Evolutionary conservation across 805 yeast species (phyloP), one percentile per base, ranked within the genome.

Genomic region (Wickerhamiella lipophila): DNA sequence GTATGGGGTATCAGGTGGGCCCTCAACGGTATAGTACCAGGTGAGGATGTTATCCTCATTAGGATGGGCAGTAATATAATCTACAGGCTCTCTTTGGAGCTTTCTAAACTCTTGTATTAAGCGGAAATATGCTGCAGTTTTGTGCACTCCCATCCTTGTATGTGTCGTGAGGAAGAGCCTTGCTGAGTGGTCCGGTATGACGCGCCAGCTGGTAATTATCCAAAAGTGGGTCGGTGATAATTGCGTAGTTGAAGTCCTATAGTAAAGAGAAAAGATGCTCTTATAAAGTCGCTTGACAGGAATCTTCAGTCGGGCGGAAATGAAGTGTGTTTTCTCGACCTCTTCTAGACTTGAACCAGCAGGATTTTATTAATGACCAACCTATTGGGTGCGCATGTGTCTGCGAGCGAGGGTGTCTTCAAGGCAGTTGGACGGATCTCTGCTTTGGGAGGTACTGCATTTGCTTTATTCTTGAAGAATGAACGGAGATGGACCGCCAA

Each of bases 401-500:
- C 83, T 2, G 78, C 81, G 55, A 73, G 82, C 4, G 95, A 95
- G 12, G 96, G 76, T 45, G 76, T 84, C 2, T 77, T 83, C 40
- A 79, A 82, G 26, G 72, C 89, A 6, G 78, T 84, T 1, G 59
- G 69, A 30, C 75, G 79, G 56, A 81, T 81, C 19, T 67, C 66
- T 58, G 67, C 68, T 36, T 67, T 76, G 22, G 78, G 78, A 0
- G 83, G 83, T 49, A 85, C 85, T 58, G 76, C 94, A 42, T 87
- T 92, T 71, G 97, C 96, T 0, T 66, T 92, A 57, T 92, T 92
- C 62, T 68, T 92, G 55, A 88, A 88, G 61, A 82, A 85, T 47
- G 96, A 96, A 27, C 74, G 94, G 53, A 76, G 82, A 60, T 92
- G 97, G 97, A 82, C 74, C 1, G 80, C 95, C 1, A 89, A 95